These are phyloP conservation scores for Aphanoascus verrucosus DNA, from an alignment of 2,329 filamentous ascomycete genomes.

Conservation along the genomic window DNA sequence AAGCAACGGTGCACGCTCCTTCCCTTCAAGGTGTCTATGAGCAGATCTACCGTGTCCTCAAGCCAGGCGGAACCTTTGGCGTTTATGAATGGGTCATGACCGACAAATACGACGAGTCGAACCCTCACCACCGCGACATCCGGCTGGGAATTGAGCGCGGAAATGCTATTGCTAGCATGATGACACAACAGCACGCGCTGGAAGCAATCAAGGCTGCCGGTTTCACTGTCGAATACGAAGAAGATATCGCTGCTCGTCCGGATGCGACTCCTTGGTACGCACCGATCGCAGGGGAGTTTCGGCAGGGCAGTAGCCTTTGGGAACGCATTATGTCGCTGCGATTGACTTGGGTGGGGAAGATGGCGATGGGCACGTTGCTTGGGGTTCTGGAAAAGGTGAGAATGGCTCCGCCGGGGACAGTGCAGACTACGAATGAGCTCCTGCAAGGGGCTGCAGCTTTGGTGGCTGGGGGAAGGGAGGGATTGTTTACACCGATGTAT, in stretches of 20 bases:
- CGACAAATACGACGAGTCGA: constrained; percentile 19
- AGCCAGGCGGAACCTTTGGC: constrained; percentile 22
- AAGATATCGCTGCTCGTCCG: constrained; percentile 20
- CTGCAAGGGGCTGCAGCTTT: constrained; percentile 14
- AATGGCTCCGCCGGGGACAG: constrained; percentile 15
- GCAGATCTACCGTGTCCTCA: constrained; percentile 23
- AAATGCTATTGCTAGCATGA: constrained; percentile 22
- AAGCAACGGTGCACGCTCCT: constrained; percentile 24
- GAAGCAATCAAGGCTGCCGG: constrained; percentile 19
- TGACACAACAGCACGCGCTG: constrained; percentile 16
- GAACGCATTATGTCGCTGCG: constrained; percentile 16
- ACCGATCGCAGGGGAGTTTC: constrained; percentile 16
- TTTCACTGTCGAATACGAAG: constrained; percentile 21
- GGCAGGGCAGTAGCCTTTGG: constrained; percentile 12
- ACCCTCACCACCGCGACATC: constrained; percentile 19
- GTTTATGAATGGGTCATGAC: constrained; percentile 26
- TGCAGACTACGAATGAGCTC: constrained; percentile 15
- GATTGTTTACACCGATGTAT: constrained; percentile 19
- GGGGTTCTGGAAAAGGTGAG: constrained; percentile 16
- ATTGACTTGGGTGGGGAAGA: not conserved
- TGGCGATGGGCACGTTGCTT: constrained; percentile 11
- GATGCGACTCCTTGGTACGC: constrained; percentile 20
- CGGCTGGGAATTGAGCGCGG: constrained; percentile 23
- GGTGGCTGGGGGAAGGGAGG: constrained; percentile 13
- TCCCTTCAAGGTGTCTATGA: constrained; percentile 21